Evolutionary conservation across 2,329 filamentous ascomycete species (phyloP), one percentile per base, ranked within the genome.

Genomic region (Colletotrichum tamarilloi): DNA sequence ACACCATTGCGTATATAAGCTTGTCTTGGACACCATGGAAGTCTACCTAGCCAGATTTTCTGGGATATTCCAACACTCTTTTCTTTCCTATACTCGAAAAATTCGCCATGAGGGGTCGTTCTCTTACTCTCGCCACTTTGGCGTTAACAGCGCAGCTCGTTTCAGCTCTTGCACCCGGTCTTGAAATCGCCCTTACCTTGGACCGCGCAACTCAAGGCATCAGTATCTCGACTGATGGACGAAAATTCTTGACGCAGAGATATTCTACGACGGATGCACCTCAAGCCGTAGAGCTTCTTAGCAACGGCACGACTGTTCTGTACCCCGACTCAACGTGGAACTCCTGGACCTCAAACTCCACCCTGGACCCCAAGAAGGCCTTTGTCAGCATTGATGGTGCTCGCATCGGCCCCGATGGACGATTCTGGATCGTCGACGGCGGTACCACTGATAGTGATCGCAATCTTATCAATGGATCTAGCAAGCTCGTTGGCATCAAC

Each of bases 141-240:
- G 53, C 53, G 19, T 53, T 2, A 4, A 22, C 49, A n/a, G 12
- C 8, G 9, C 8, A 9, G 22, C 22, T 53, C 49, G 49, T 24
- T 5, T 53, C 53, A 26, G 66, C 58, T 5, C 28, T 49, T 16
- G 57, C 49, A 19, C 35, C 30, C 1, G 66, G 58, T 12, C 66
- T 68, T 26, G 12, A 62, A 7, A 32, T 63, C 24, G 66, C 66
- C 6, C n/a, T 49, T 2, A 58, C 49, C 0, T 49, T 68, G 12
- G 66, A 68, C 2, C 53, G 53, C 22, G 58, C 66, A 5, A 63
- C 66, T 22, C 58, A 68, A 38, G 66, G 66, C 22, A 68, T 68
- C 58, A 49, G 52, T 32, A 68, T 68, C 49, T 68, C 66, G 6
- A 55, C 57, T 2, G 35, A 42, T 22, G 66, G 66, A 12, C 66